phyloP scores from a whole-genome alignment of 306 rosid genomes.

The Acmispon strigosus region DNA sequence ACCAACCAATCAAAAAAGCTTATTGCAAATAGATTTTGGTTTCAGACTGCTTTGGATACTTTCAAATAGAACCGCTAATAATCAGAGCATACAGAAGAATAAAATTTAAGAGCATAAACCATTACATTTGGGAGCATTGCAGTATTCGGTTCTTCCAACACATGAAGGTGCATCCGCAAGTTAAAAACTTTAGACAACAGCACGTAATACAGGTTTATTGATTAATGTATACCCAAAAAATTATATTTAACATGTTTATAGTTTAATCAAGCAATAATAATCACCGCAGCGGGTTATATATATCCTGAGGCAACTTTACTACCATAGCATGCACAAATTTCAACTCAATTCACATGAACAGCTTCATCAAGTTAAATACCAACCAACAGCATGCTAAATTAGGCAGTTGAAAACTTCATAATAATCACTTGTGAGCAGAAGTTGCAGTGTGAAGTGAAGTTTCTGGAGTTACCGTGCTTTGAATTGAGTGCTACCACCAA shows the following conservation, averaged over 20 bases:
- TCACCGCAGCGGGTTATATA: not conserved
- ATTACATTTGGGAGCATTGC: not conserved
- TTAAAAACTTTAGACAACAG: not conserved
- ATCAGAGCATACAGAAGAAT: not conserved
- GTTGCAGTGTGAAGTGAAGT: too few species aligned
- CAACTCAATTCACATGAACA: not conserved
- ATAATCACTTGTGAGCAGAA: too few species aligned
- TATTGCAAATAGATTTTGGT: not conserved
- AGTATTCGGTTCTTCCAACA: not conserved
- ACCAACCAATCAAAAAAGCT: not conserved
- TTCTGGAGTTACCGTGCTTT: too few species aligned
- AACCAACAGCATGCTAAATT: not conserved
- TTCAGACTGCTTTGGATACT: not conserved
- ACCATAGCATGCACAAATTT: not conserved
- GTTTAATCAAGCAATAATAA: not conserved
- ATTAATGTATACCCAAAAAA: not conserved
- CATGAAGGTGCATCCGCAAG: not conserved
- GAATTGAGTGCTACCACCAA: too few species aligned
- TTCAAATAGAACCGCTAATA: not conserved
- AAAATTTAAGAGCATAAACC: not conserved
- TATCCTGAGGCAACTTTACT: too few species aligned
- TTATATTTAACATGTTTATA: not conserved
- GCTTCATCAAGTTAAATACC: constrained; percentile 2
- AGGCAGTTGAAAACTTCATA: too few species aligned
- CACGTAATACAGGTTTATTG: not conserved